phyloP scores from a whole-genome alignment of 768 basidiomycete species.

The Hydnum rufescens region DNA sequence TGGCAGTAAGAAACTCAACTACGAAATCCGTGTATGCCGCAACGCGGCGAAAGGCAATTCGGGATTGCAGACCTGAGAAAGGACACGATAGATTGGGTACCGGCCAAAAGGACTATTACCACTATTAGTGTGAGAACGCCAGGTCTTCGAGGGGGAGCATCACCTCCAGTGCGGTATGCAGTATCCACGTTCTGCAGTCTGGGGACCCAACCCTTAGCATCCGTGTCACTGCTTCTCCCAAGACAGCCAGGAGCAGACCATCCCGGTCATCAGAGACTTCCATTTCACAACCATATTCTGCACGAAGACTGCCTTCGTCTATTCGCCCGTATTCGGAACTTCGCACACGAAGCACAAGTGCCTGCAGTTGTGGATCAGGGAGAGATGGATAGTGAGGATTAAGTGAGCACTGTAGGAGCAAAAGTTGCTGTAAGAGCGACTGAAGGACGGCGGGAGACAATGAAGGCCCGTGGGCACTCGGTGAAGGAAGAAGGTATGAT shows the following conservation, averaged over 20 bases:
- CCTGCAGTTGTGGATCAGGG: background rate
- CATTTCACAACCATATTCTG: background rate
- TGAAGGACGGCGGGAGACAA: slow-evolving; percentile 5
- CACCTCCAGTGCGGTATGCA: background rate
- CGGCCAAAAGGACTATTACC: too few relatives aligned
- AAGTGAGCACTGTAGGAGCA: slow-evolving; percentile 4
- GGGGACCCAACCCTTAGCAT: background rate
- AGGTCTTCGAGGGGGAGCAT: too few relatives aligned
- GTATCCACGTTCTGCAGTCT: background rate
- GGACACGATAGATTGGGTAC: too few relatives aligned
- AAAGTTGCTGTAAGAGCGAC: slow-evolving; percentile 4
- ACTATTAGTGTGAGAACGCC: too few relatives aligned
- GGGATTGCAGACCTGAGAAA: too few relatives aligned
- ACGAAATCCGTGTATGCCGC: background rate
- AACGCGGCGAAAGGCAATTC: background rate
- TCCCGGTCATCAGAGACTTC: background rate
- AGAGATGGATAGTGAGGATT: background rate
- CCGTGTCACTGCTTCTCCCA: background rate
- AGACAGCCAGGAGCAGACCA: background rate
- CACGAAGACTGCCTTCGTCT: background rate
- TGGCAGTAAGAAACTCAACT: background rate
- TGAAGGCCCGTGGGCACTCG: slow-evolving; percentile 10
- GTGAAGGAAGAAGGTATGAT: background rate
- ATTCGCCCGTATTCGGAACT: background rate
- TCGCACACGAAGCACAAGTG: background rate